Percentiles rank a stretch among this genome's conserved stretches.
Conservation (phyloP, 495 filamentous ascomycete species). For the Penicillium atrosanguineum region DNA sequence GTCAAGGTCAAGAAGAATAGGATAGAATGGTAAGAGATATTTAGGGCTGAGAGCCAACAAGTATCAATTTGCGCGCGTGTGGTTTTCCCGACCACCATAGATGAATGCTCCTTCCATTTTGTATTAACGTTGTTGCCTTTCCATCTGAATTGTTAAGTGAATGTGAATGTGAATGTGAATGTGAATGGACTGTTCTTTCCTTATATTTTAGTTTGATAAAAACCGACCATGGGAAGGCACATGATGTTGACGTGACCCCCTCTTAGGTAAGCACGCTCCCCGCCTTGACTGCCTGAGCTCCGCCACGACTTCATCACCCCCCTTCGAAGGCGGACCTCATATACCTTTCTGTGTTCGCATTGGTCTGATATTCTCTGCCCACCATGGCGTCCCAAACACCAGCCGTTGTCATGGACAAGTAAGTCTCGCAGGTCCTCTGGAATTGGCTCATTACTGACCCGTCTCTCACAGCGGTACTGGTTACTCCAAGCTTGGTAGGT, state of each 20-base stretch:
- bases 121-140: not conserved
- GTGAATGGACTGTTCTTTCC: not conserved
- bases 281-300: conserved; percentile 33
- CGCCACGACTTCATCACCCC: conserved; percentile 23
- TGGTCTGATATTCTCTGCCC: conserved; percentile 23
- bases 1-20: not conserved
- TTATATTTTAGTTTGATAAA: not conserved
- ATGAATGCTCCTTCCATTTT: not conserved
- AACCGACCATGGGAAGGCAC: not conserved
- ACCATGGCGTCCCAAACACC: conserved; percentile 95
- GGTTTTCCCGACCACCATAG: not conserved
- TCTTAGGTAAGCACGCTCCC: conserved; percentile 26
- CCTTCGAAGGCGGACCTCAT: conserved; percentile 3
- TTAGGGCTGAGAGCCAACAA: not conserved
- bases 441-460: conserved; percentile 23
- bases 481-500: conserved; percentile 93
- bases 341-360: conserved; percentile 10
- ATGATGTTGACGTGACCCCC: conserved; percentile 19
- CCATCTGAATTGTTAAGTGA: not conserved
- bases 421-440: conserved; percentile 39
- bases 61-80: not conserved
- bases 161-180: not conserved
- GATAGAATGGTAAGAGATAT: not conserved
- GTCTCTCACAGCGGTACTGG: conserved; percentile 79
- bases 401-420: conserved; percentile 99